Evolutionary conservation across 768 basidiomycete species (phyloP), one percentile per base, ranked within the genome.

Genomic region (Sporobolomyces phaffii): DNA sequence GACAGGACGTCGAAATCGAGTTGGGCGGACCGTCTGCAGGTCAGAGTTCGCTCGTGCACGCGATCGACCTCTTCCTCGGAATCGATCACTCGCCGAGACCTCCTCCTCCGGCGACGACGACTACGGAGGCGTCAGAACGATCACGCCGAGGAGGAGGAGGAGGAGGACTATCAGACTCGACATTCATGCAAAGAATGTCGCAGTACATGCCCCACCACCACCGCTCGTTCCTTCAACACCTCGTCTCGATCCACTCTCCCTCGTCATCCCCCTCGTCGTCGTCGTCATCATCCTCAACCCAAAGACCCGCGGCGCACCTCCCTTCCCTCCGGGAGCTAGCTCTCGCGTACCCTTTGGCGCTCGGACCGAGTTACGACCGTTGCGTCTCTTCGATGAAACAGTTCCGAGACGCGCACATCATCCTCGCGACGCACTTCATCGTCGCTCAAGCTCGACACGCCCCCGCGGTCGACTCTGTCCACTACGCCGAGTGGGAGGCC

Each of bases 161-260:
- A 41, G 40, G 13, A 41, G 60, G 56, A 29, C 38, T 58, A 2
- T 47, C 59, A 15, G 77, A 80, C 67, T 72, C 75, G 40, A 78
- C 79, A 79, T 92, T 77, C 90, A 90, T 98, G 81, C 83, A 90
- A 52, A 89, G 91, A 67, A 86, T 96, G 77, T 87, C 84, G 47
- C 82, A 86, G 67, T 98, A 98, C 79, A 98, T 98, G 94, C 93
- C 94, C 0, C 87, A 88, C 18, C 84, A 83, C 60, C 94, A 97
- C 81, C 84, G 77, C 81, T 86, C 74, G 79, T 84, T 78, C 88
- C 87, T 68, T 79, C 83, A 28, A 82, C 91, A 59, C 85, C 89
- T 59, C 78, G 81, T 51, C 77, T 80, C 67, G 63, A 85, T 89
- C 85, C 83, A 78, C 83, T 77, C n/a, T 24, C 34, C 48, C 11